These are phyloP conservation scores for Aspergillus neoniger DNA, from an alignment of 2,329 filamentous ascomycete genomes.

Conservation along the genomic window DNA sequence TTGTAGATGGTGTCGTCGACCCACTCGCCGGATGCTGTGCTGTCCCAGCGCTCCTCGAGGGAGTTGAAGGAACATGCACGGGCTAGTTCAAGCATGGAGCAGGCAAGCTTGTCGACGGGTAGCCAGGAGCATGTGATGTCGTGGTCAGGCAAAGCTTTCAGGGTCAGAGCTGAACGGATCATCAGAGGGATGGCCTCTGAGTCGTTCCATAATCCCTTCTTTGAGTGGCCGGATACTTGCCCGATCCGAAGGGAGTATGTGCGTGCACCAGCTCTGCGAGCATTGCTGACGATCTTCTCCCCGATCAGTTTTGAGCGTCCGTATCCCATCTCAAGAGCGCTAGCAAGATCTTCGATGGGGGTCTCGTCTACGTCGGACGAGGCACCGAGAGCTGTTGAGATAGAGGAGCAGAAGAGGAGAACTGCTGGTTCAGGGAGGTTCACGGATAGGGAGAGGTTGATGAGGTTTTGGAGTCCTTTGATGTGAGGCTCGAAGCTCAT, in stretches of 20 bases:
- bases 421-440: constrained; percentile 32
- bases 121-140: constrained; percentile 34
- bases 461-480: constrained; percentile 47
- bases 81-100: constrained; percentile 30
- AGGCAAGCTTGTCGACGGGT: constrained; percentile 33
- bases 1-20: constrained; percentile 34
- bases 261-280: constrained; percentile 27
- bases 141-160: constrained; percentile 29
- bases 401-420: constrained; percentile 55
- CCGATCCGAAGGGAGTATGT: constrained; percentile 37
- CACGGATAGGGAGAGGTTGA: constrained; percentile 48
- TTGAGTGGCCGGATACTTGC: constrained; percentile 38
- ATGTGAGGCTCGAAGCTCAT: constrained; percentile 52
- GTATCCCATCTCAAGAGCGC: constrained; percentile 34
- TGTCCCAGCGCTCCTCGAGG: neutral
- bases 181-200: constrained; percentile 36
- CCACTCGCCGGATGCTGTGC: neutral
- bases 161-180: constrained; percentile 33
- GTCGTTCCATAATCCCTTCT: constrained; percentile 38
- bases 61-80: constrained; percentile 15
- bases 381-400: constrained; percentile 42
- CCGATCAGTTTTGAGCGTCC: constrained; percentile 37
- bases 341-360: constrained; percentile 14
- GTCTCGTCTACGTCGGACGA: constrained; percentile 15
- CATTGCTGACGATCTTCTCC: constrained; percentile 33